Base-by-base conservation (phyloP, 495 filamentous ascomycete genomes). In the Hypoxylon lienhwacheense region DNA sequence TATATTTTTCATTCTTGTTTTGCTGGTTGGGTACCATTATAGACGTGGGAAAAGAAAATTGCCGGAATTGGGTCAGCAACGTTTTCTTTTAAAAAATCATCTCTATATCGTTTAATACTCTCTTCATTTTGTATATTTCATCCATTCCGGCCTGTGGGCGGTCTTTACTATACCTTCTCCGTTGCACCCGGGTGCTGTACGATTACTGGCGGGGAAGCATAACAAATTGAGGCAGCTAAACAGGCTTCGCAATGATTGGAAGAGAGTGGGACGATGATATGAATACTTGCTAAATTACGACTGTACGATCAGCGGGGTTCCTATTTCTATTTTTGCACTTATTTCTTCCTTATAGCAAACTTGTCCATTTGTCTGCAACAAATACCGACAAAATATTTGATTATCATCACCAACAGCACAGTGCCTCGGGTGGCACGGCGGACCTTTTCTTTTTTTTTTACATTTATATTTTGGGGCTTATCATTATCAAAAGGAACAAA, bases 1-100 rank as follows among this genome's bases (percentile, higher is more conserved):
- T 35, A 5, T 40, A 4, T 24, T 12, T 19, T 17, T 49, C n/a
- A 39, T 49, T 49, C 24, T 15, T 8, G 41, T 33, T 20, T 20
- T 35, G 19, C 56, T 19, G 50, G 17, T 55, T 47, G 51, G 57
- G 46, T 45, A 55, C 50, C 45, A 31, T 17, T 53, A 55, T 61
- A 61, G 58, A 61, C 52, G 17, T 37, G 52, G 58, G 47, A 25
- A 7, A 31, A 45, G 41, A 52, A 55, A 48, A 52, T 48, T 52
- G 47, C 52, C 52, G 58, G 57, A 36, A 41, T 53, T 36, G 52
- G 58, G 56, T 56, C 52, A 61, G 58, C 58, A 47, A 56, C 29
- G 56, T 52, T 41, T 41, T 46, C 40, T 44, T 7, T 29, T 47
- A n/a, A n/a, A n/a, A n/a, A n/a, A 24, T 20, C 19, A 19, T 14